Percentiles rank a stretch among this genome's conserved stretches.
phyloP scores from a whole-genome alignment of 768 basidiomycete species.

The Amanita molliuscula region DNA sequence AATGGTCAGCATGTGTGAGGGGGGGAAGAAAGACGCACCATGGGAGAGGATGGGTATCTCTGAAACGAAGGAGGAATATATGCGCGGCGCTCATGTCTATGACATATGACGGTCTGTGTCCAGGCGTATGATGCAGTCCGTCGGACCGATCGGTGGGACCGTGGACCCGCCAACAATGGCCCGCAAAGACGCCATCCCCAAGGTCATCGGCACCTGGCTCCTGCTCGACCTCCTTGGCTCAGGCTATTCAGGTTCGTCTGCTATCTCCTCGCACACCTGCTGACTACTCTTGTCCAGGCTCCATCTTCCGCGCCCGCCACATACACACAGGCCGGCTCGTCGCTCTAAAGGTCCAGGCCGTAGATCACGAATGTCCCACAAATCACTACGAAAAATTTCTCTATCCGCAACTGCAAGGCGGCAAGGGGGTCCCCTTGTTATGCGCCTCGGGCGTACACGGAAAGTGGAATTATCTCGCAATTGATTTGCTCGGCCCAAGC shows the following conservation, averaged over 20 bases:
- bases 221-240: constrained; percentile 52
- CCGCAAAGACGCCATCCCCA: constrained; percentile 17
- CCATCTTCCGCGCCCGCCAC: constrained; percentile 56
- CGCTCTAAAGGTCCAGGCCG: constrained; percentile 64
- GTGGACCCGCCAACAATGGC: neutral
- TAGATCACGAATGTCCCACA: constrained; percentile 66
- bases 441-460: constrained; percentile 50
- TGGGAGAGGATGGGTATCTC: neutral
- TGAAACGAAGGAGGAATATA: neutral
- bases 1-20: constrained; percentile 11
- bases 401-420: constrained; percentile 65
- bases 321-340: constrained; percentile 48
- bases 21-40: neutral
- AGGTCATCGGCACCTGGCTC: constrained; percentile 50
- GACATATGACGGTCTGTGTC: too few relatives aligned
- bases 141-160: neutral
- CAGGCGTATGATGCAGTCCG: neutral
- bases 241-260: constrained; percentile 56
- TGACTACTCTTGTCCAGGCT: constrained; percentile 30
- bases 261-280: neutral
- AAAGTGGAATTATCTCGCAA: constrained; percentile 64
- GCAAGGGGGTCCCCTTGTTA: constrained; percentile 63
- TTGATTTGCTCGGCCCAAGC: constrained; percentile 63
- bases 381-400: constrained; percentile 61
- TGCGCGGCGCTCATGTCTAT: neutral